Evolutionary conservation across 441 rosid genomes (phyloP).

Genomic region (Populus trichocarpa): DNA sequence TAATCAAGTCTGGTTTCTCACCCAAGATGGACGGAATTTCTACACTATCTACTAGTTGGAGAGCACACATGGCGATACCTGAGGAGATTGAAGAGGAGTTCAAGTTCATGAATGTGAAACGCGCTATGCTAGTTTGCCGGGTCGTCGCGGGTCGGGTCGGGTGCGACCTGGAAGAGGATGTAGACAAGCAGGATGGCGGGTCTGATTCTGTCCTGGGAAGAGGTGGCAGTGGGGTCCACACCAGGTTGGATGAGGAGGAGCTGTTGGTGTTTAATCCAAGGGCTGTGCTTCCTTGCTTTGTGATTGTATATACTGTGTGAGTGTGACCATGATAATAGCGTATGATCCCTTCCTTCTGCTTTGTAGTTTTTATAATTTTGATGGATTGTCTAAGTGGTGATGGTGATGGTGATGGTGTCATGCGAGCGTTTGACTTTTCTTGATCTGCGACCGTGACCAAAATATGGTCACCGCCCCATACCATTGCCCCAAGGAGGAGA

Average conservation of each 20-base stretch:
- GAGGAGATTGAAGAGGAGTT: slow-evolving; percentile 85
- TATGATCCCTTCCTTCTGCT: background rate
- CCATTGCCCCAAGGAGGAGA: background rate
- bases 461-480: background rate
- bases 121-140: slow-evolving; percentile 86
- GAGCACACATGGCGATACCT: slow-evolving; percentile 81
- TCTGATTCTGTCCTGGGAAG: slow-evolving; percentile 71
- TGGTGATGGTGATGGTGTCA: slow-evolving; percentile 3
- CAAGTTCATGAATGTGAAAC: slow-evolving; percentile 84
- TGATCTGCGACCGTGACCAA: slow-evolving; percentile 2
- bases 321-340: slow-evolving; percentile 8
- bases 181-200: slow-evolving; percentile 57
- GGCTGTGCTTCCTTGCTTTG: slow-evolving; percentile 98
- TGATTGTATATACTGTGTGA: slow-evolving; percentile 74
- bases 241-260: slow-evolving; percentile 77
- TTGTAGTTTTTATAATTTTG: background rate
- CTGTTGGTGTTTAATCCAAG: slow-evolving; percentile 83
- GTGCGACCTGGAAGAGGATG: slow-evolving; percentile 43
- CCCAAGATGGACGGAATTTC: slow-evolving; percentile 86
- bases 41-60: slow-evolving; percentile 70
- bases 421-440: background rate
- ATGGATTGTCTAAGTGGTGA: background rate
- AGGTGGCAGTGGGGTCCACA: slow-evolving; percentile 37
- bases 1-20: slow-evolving; percentile 78
- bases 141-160: slow-evolving; percentile 92